Evolutionary conservation across 768 basidiomycete genomes (phyloP).

Genomic region (Multifurca ochricompacta): DNA sequence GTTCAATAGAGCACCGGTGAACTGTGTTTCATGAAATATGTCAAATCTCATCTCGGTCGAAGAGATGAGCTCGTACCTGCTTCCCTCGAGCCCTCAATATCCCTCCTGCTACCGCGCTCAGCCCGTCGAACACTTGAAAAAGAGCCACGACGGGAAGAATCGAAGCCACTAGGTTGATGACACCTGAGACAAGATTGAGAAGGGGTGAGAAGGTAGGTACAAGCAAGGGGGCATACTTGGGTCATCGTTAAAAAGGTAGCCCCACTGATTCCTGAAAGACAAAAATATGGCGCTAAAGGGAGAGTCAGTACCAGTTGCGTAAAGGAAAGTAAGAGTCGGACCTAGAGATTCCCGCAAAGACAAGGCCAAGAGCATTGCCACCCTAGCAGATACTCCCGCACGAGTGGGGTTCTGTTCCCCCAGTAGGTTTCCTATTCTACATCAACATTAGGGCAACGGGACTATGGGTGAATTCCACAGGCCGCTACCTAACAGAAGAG

Average conservation of each 20-base stretch:
- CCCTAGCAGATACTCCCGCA: conserved; percentile 58
- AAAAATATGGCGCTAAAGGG: conserved; percentile 34
- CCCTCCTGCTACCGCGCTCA: conserved; percentile 58
- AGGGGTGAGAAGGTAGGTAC: background rate
- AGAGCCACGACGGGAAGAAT: conserved; percentile 59
- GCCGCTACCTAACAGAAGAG: conserved; percentile 66
- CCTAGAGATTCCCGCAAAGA: conserved; percentile 63
- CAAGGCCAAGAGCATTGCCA: conserved; percentile 60
- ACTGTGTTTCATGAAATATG: conserved; percentile 29
- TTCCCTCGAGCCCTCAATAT: conserved; percentile 80
- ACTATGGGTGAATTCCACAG: background rate
- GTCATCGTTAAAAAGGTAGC: conserved; percentile 53
- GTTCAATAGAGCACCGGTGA: conserved; percentile 72
- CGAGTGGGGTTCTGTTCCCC: conserved; percentile 71
- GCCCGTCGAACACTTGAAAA: conserved; percentile 83
- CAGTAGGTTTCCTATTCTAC: conserved; percentile 79
- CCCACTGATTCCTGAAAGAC: conserved; percentile 43
- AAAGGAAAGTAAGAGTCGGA: conserved; percentile 21
- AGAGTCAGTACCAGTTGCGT: background rate
- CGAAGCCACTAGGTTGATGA: conserved; percentile 42
- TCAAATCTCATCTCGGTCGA: background rate
- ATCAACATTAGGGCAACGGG: background rate
- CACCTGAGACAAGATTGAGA: conserved; percentile 21
- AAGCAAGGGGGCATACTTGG: conserved; percentile 24
- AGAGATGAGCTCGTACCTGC: conserved; percentile 36